phyloP scores from a whole-genome alignment of 441 rosid species.

The Capsella rubella region DNA sequence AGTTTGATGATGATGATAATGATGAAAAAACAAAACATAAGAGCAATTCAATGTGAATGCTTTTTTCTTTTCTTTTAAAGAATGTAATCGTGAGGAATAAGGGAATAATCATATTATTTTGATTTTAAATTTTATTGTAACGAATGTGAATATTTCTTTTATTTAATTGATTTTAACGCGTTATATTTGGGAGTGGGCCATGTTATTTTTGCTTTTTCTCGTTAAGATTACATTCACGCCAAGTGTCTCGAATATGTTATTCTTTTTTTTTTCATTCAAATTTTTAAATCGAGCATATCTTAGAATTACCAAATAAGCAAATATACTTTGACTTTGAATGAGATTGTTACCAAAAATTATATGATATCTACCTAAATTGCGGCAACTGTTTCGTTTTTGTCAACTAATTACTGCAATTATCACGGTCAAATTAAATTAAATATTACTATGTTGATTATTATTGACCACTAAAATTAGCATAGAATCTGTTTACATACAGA shows the following conservation, averaged over 20 bases:
- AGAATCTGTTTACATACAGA: too few species aligned
- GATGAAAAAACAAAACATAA: conserved; percentile 23
- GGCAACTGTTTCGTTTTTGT: not conserved
- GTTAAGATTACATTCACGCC: conserved; percentile 36
- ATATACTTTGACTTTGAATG: conserved; percentile 18
- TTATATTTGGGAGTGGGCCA: conserved; percentile 18
- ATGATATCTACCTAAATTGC: not conserved
- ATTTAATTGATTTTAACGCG: conserved; percentile 25
- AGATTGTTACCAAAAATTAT: conserved; percentile 1
- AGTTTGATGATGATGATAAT: conserved; percentile 37
- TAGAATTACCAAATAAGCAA: conserved; percentile 14
- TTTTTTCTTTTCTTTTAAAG: conserved; percentile 10
- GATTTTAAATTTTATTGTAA: conserved; percentile 12
- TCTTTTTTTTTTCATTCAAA: not conserved
- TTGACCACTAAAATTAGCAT: not conserved
- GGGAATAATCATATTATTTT: conserved; percentile 24
- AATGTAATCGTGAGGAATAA: conserved; percentile 37
- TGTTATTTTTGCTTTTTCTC: conserved; percentile 36
- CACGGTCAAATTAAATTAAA: not conserved
- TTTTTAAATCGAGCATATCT: not conserved
- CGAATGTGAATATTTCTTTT: conserved; percentile 30
- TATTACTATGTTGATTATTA: not conserved
- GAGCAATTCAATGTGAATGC: conserved; percentile 26
- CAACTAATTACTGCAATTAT: conserved; percentile 15
- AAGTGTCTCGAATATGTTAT: conserved; percentile 23